Conservation (phyloP, 257 asterid genomes). For the Echites panduratus region DNA sequence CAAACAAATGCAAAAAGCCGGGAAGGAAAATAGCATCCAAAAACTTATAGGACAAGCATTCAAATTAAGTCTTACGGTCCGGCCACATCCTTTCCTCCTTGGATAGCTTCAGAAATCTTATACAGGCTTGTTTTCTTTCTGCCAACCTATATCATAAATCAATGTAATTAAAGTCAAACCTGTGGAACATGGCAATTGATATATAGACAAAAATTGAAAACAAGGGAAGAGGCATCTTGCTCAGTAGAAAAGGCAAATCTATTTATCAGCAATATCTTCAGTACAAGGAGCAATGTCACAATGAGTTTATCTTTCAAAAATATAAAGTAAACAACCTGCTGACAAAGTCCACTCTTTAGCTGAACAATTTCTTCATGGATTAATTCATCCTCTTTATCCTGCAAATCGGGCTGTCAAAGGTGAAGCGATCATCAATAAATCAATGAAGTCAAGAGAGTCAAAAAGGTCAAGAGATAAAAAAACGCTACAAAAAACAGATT, state of each 20-base stretch:
- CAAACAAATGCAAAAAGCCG: background rate
- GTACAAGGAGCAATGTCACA: background rate
- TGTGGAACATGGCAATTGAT: background rate
- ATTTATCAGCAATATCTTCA: background rate
- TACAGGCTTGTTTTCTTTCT: conserved; percentile 60
- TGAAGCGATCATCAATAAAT: conserved; percentile 16
- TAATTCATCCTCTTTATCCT: conserved; percentile 72
- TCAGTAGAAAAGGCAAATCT: background rate
- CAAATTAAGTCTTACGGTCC: conserved; percentile 44
- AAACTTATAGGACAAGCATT: background rate
- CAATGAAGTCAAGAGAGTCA: conserved; percentile 6
- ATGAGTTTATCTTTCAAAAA: background rate
- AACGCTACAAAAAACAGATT: conserved; percentile 1
- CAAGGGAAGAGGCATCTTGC: background rate
- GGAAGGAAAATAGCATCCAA: background rate
- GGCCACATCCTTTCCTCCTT: conserved; percentile 42
- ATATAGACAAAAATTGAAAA: background rate
- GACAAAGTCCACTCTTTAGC: conserved; percentile 56
- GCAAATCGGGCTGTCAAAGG: conserved; percentile 69
- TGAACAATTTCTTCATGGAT: conserved; percentile 58
- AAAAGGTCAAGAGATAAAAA: background rate
- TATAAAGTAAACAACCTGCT: conserved; percentile 42
- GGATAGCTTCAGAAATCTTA: conserved; percentile 49
- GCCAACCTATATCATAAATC: conserved; percentile 40
- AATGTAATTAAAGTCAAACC: conserved; percentile 5